A percentile compares a stretch with the other conserved stretches of the same genome.
phyloP scores from a whole-genome alignment of 1,284 basidiomycete species.

The Cerrena zonata region DNA sequence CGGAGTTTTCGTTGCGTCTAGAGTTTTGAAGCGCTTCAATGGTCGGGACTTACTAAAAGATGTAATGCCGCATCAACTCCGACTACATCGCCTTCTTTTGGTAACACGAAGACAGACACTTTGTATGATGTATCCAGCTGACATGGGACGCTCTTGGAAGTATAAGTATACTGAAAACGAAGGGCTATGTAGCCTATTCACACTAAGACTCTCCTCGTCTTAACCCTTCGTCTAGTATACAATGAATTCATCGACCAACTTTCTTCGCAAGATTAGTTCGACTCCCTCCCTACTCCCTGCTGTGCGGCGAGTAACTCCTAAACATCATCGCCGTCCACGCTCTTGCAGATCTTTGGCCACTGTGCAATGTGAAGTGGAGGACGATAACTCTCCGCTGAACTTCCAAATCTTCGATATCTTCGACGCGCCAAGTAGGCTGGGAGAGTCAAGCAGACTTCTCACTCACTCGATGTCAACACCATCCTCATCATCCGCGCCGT shows the following conservation, averaged over 20 bases:
- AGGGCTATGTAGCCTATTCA: background rate
- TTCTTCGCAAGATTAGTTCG: background rate
- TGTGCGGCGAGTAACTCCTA: background rate
- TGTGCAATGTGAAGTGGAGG: constrained; percentile 3
- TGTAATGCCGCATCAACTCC: constrained; percentile 17
- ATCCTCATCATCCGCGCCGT: background rate
- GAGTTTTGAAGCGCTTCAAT: background rate
- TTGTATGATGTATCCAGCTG: background rate
- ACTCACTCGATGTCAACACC: background rate
- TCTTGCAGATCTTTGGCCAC: constrained; percentile 7
- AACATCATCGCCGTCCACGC: background rate
- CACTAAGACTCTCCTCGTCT: background rate
- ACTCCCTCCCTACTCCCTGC: background rate
- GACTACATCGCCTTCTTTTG: constrained; percentile 9
- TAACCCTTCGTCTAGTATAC: background rate
- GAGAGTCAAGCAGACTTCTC: constrained; percentile 23
- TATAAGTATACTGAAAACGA: background rate
- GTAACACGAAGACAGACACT: background rate
- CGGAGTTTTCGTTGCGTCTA: background rate
- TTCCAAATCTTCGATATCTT: constrained; percentile 27
- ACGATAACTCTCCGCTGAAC: constrained; percentile 13
- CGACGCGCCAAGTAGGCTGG: constrained; percentile 25
- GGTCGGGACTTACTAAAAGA: constrained; percentile 7
- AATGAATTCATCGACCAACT: background rate
- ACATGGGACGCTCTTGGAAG: background rate